Percentiles rank a stretch among this genome's conserved stretches.
phyloP scores from a whole-genome alignment of 208 protist genomes.

The Crithidia mellificae region DNA sequence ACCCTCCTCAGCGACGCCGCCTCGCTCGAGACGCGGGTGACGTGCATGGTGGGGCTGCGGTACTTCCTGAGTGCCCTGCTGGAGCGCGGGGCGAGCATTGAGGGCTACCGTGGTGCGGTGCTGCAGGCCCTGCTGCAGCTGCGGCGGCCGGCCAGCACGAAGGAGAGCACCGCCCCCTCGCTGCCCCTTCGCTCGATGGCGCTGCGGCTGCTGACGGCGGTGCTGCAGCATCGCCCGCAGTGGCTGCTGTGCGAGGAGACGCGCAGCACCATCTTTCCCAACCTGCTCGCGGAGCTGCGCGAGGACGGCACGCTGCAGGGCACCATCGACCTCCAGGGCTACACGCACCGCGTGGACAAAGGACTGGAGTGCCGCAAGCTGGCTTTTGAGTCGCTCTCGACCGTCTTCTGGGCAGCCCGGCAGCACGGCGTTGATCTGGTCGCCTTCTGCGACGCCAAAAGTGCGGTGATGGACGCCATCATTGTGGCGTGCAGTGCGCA shows the following conservation, averaged over 20 bases:
- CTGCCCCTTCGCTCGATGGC: conserved; percentile 33
- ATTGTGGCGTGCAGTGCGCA: conserved; percentile 47
- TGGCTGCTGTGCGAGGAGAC: conserved; percentile 42
- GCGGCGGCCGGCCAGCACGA: conserved; percentile 12
- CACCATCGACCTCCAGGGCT: conserved; percentile 90
- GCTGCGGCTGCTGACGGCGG: conserved; percentile 44
- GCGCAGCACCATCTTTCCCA: conserved; percentile 24
- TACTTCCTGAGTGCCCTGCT: conserved; percentile 23
- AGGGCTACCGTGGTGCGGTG: conserved; percentile 19
- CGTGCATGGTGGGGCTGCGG: conserved; percentile 37
- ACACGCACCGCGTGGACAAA: conserved; percentile 93
- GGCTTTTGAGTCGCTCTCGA: conserved; percentile 93
- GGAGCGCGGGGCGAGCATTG: conserved; percentile 24
- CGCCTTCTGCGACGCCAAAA: conserved; percentile 47
- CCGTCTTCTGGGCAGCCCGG: conserved; percentile 52
- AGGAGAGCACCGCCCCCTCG: conserved; percentile 29
- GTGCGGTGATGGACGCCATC: conserved; percentile 40
- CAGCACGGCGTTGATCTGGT: conserved; percentile 35
- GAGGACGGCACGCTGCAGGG: conserved; percentile 51
- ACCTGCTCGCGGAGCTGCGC: conserved; percentile 29
- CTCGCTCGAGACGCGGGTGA: conserved; percentile 26
- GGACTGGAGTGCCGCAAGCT: conserved; percentile 94
- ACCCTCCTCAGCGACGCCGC: conserved; percentile 10
- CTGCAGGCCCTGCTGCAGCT: conserved; percentile 28
- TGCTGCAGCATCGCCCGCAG: conserved; percentile 35